Evolutionary conservation across 441 rosid genomes (phyloP).

Genomic region (Aleurites moluccanus): DNA sequence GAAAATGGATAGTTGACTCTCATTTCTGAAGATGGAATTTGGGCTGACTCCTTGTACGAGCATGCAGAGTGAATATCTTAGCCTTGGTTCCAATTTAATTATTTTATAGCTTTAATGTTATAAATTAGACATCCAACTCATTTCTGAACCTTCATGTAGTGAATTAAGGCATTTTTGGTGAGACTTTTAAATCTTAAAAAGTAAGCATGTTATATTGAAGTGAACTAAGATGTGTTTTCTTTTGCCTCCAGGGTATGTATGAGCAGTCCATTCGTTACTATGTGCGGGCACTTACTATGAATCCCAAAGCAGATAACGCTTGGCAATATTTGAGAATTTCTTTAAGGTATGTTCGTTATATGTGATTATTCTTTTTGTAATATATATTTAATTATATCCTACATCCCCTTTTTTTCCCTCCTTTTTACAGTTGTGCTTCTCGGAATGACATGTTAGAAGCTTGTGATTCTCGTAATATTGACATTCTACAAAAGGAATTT

Average conservation of each 20-base stretch:
- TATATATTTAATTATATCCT: not conserved
- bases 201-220: not conserved
- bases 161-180: not conserved
- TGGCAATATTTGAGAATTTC: slow-evolving; percentile 98
- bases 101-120: not conserved
- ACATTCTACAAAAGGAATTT: slow-evolving; percentile 81
- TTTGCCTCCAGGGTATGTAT: slow-evolving; percentile 64
- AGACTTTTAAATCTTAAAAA: too few species aligned
- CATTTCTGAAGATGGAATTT: not conserved
- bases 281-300: slow-evolving; percentile 97
- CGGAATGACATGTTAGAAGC: slow-evolving; percentile 85
- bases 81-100: not conserved
- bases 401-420: not conserved
- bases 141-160: not conserved
- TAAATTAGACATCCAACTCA: not conserved
- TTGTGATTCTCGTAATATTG: slow-evolving; percentile 88
- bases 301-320: slow-evolving; percentile 98
- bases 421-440: slow-evolving; percentile 71
- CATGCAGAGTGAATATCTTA: not conserved
- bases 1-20: not conserved
- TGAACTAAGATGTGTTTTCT: slow-evolving; percentile 10
- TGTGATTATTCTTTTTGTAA: not conserved
- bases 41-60: not conserved
- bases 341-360: slow-evolving; percentile 10
- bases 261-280: slow-evolving; percentile 86